Conservation (phyloP, 352 stramenopile genomes). For the Globisporangium paroecandrum region DNA sequence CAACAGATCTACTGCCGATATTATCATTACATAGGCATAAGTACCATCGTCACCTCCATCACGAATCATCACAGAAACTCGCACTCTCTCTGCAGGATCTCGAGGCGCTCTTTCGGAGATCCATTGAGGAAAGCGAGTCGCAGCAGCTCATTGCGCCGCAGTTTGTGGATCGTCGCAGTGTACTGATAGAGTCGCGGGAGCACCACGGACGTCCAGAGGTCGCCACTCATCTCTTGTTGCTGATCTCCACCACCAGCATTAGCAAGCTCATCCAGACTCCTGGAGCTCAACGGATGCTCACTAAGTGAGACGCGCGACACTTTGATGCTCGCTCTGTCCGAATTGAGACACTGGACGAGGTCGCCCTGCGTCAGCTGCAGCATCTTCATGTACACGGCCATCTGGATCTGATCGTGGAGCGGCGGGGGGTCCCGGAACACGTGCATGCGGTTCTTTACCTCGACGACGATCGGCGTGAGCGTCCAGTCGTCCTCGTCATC, state of each 20-base stretch:
- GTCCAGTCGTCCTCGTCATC: constrained; percentile 52
- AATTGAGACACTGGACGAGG: constrained; percentile 67
- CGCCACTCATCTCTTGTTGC: neutral
- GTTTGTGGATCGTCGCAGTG: constrained; percentile 36
- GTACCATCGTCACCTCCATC: constrained; percentile 21
- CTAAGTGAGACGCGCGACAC: constrained; percentile 50
- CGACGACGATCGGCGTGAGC: constrained; percentile 57
- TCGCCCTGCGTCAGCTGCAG: constrained; percentile 51
- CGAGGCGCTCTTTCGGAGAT: constrained; percentile 34
- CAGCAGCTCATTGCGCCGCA: constrained; percentile 48
- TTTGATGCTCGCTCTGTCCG: constrained; percentile 40
- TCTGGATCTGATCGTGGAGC: constrained; percentile 73
- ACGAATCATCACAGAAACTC: constrained; percentile 44
- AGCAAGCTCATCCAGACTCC: neutral
- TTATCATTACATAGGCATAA: neutral
- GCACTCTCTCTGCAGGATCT: constrained; percentile 47
- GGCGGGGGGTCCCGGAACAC: constrained; percentile 54
- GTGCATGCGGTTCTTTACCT: constrained; percentile 76
- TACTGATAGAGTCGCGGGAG: constrained; percentile 62
- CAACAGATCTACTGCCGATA: neutral
- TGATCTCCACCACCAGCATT: neutral
- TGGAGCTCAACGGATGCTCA: constrained; percentile 33
- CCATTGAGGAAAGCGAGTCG: constrained; percentile 66
- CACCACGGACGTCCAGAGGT: constrained; percentile 62
- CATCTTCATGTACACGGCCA: constrained; percentile 86